A percentile compares a stretch with the other conserved stretches of the same genome.
These are phyloP conservation scores for Alternaria gansuensis DNA, from an alignment of 2,329 filamentous ascomycete genomes.

Conservation along the genomic window DNA sequence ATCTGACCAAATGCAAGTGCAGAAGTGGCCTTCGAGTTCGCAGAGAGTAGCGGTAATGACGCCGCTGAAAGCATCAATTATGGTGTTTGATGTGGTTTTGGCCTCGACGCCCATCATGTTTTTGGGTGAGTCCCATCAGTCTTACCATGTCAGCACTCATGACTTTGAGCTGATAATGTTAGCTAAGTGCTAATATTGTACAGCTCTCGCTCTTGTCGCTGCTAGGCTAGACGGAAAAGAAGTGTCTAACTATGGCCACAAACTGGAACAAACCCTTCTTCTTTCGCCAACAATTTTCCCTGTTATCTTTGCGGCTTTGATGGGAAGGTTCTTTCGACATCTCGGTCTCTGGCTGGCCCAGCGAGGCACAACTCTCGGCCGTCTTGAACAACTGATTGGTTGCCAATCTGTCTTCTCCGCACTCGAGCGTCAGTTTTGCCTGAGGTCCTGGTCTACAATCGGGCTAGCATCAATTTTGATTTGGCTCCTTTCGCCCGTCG, in stretches of 20 bases:
- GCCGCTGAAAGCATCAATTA: constrained; percentile 27
- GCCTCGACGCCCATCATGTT: constrained; percentile 42
- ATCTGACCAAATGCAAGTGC: not conserved
- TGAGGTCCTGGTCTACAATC: constrained; percentile 38
- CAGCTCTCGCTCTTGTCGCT: constrained; percentile 39
- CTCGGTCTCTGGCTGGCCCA: constrained; percentile 41
- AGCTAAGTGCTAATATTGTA: constrained; percentile 11
- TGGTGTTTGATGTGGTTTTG: constrained; percentile 37
- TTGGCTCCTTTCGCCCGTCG: constrained; percentile 44
- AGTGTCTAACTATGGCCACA: constrained; percentile 25
- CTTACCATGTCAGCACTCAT: not conserved
- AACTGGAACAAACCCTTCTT: constrained; percentile 17
- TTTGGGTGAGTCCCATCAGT: constrained; percentile 27
- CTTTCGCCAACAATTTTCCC: constrained; percentile 44
- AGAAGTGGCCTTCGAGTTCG: constrained; percentile 30
- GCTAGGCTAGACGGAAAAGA: constrained; percentile 33
- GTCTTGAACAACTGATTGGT: constrained; percentile 39
- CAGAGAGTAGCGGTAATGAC: constrained; percentile 34
- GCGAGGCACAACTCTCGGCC: constrained; percentile 42
- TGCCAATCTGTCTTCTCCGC: constrained; percentile 45
- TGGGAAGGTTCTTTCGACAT: constrained; percentile 42
- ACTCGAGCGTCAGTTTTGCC: constrained; percentile 41
- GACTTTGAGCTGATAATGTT: no score
- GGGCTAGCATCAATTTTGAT: constrained; percentile 36
- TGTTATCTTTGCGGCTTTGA: constrained; percentile 43